Conservation (phyloP, 257 asterid genomes). For the Solanum etuberosum region DNA sequence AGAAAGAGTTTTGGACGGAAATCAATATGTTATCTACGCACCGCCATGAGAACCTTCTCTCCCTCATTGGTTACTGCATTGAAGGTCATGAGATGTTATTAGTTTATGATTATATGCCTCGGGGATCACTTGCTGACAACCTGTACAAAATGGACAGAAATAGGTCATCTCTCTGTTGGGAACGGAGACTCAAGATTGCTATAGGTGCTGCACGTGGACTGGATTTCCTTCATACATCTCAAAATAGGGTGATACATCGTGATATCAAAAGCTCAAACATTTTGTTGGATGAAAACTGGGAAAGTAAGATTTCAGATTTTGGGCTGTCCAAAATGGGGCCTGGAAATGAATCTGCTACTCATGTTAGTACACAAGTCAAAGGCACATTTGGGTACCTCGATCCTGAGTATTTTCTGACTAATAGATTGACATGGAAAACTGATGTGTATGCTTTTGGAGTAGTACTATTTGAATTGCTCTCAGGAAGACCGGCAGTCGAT, state of each 20-base stretch:
- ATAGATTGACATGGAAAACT: slow-evolving; percentile 42
- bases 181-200: slow-evolving; percentile 38
- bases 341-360: slow-evolving; percentile 39
- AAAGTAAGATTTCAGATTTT: slow-evolving; percentile 62
- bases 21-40: slow-evolving; percentile 45
- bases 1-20: slow-evolving; percentile 49
- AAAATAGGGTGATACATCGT: slow-evolving; percentile 52
- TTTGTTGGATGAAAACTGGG: slow-evolving; percentile 53
- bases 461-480: slow-evolving; percentile 50
- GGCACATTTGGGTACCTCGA: slow-evolving; percentile 68
- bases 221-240: slow-evolving; percentile 52
- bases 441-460: slow-evolving; percentile 73
- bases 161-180: slow-evolving; percentile 47
- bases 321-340: slow-evolving; percentile 73
- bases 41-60: slow-evolving; percentile 48
- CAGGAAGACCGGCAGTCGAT: slow-evolving; percentile 50
- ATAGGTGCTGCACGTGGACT: slow-evolving; percentile 66
- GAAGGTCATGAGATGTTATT: slow-evolving; percentile 39
- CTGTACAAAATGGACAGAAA: slow-evolving; percentile 28
- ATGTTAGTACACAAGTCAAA: slow-evolving; percentile 40
- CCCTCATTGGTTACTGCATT: slow-evolving; percentile 57
- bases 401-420: slow-evolving; percentile 50
- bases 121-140: slow-evolving; percentile 48
- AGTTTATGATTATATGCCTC: slow-evolving; percentile 49
- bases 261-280: slow-evolving; percentile 74